Conservation (phyloP, 495 filamentous ascomycete species). For the Tuber microsphaerosporum region DNA sequence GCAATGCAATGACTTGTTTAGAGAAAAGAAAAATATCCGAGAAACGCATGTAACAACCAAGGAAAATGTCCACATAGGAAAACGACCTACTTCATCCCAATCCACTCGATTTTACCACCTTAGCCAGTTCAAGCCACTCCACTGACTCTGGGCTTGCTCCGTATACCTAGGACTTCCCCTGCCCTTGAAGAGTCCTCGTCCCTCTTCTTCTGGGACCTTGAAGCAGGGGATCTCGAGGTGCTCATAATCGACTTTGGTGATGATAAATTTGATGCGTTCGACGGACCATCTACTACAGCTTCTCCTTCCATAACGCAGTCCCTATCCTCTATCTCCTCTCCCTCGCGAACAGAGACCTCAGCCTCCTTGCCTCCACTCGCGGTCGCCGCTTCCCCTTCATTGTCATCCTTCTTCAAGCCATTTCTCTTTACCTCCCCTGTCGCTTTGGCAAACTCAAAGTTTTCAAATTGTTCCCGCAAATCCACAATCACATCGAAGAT, state of each 20-base stretch:
- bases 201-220: background rate
- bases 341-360: background rate
- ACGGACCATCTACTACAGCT: background rate
- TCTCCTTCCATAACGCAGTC: slow-evolving; percentile 1
- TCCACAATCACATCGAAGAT: slow-evolving; percentile 36
- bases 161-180: background rate
- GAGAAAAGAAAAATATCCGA: background rate
- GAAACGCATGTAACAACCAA: background rate
- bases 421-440: slow-evolving; percentile 1
- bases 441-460: slow-evolving; percentile 12
- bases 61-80: background rate
- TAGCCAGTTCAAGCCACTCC: background rate
- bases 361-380: background rate
- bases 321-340: background rate
- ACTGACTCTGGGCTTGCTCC: background rate
- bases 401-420: background rate
- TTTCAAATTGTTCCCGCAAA: slow-evolving; percentile 31
- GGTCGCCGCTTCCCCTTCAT: background rate
- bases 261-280: background rate
- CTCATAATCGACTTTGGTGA: background rate
- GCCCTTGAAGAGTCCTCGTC: background rate
- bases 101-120: background rate
- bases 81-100: background rate
- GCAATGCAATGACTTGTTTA: background rate
- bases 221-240: background rate